A percentile compares a stretch with the other conserved stretches of the same genome.
Conservation (phyloP, 2,329 filamentous ascomycete species). For the Penicillium expansum region DNA sequence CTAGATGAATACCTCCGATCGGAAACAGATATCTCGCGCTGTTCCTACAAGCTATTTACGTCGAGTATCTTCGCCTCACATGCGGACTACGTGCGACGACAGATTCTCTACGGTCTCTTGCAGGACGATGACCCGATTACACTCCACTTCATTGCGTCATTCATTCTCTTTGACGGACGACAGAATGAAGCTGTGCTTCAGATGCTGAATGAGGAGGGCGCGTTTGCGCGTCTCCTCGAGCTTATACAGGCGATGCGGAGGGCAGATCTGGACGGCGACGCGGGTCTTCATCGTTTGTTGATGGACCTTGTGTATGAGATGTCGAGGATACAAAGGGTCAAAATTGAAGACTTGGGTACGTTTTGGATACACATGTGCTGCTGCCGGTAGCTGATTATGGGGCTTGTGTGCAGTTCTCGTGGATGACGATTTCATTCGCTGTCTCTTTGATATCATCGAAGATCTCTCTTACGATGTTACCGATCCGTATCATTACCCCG, state of each 20-base stretch:
- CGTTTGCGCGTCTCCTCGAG: constrained; percentile 79
- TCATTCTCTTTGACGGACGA: constrained; percentile 84
- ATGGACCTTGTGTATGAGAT: constrained; percentile 94
- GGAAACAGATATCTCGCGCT: constrained; percentile 76
- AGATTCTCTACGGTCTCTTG: constrained; percentile 87
- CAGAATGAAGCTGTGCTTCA: constrained; percentile 74
- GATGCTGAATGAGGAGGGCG: constrained; percentile 81
- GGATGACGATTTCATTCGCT: constrained; percentile 75
- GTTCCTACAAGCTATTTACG: constrained; percentile 73
- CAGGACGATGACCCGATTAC: constrained; percentile 77
- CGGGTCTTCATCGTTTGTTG: constrained; percentile 72
- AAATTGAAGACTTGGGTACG: constrained; percentile 72
- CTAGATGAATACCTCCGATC: constrained; percentile 67
- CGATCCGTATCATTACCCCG: constrained; percentile 93
- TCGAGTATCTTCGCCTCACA: constrained; percentile 72
- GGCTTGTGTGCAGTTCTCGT: constrained; percentile 48
- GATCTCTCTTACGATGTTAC: constrained; percentile 79
- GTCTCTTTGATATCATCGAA: constrained; percentile 85
- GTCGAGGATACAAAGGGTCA: constrained; percentile 83
- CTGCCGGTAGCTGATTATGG: constrained; percentile 7
- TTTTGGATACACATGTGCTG: constrained; percentile 9
- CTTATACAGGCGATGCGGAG: constrained; percentile 65
- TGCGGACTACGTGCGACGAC: constrained; percentile 81
- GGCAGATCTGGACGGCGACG: constrained; percentile 48
- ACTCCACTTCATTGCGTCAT: constrained; percentile 78